Evolutionary conservation across 78 protist genomes (phyloP).

Genomic region (Mantamonas sphyraenae): DNA sequence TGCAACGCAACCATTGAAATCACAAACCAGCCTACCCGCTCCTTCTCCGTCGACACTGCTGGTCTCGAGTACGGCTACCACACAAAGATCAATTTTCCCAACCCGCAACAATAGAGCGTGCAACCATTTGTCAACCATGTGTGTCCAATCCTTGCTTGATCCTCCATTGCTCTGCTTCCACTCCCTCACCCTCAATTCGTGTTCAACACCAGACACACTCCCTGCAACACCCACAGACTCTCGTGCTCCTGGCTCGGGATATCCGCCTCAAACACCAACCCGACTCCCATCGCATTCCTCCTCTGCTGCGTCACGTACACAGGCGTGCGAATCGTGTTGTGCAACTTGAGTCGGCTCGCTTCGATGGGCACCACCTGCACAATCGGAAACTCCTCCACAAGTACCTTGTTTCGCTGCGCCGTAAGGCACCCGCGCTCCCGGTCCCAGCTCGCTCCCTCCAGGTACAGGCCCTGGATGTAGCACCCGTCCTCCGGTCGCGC

Average conservation of each 20-base stretch:
- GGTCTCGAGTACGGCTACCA: neutral
- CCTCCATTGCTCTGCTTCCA: neutral
- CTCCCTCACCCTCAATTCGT: no score
- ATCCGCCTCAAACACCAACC: constrained; percentile 83
- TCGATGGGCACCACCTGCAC: constrained; percentile 80
- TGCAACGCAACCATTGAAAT: no score
- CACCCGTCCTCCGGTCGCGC: constrained; percentile 56
- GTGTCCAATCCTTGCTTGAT: neutral
- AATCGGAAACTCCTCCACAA: constrained; percentile 68
- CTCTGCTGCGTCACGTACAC: constrained; percentile 80
- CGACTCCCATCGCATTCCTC: constrained; percentile 81
- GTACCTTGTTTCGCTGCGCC: constrained; percentile 64
- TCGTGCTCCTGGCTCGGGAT: constrained; percentile 45
- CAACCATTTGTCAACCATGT: neutral
- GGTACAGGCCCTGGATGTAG: constrained; percentile 64
- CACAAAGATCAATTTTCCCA: neutral
- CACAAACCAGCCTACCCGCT: neutral
- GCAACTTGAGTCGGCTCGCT: constrained; percentile 37
- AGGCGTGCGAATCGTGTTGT: constrained; percentile 67
- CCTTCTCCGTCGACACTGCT: neutral
- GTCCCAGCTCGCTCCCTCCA: constrained; percentile 88
- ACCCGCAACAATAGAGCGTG: neutral
- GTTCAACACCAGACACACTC: no score
- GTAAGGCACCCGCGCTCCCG: constrained; percentile 11
- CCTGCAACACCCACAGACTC: constrained; percentile 64